Percentiles rank a stretch among this genome's conserved stretches.
Evolutionary conservation across 768 basidiomycete species (phyloP).

Genomic region (Mrakia blollopis): DNA sequence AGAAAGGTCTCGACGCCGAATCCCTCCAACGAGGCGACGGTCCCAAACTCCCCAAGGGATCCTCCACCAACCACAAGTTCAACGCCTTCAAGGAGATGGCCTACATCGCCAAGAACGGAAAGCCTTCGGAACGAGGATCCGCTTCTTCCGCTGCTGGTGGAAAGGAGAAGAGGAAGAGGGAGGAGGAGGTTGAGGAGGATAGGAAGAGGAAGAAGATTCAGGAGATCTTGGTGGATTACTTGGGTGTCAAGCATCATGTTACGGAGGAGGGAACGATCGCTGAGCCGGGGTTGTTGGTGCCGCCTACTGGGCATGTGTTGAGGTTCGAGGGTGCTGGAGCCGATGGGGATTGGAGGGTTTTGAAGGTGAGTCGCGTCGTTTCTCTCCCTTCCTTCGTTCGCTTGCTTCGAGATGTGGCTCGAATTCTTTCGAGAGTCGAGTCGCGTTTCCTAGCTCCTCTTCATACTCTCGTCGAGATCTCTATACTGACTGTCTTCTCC

Average conservation of each 20-base stretch:
- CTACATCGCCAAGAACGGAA: slow-evolving; percentile 37
- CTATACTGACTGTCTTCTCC: background rate
- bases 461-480: background rate
- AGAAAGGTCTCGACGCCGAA: slow-evolving; percentile 64
- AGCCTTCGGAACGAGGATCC: slow-evolving; percentile 37
- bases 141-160: slow-evolving; percentile 37
- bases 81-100: slow-evolving; percentile 45
- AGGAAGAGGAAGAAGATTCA: slow-evolving; percentile 36
- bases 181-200: slow-evolving; percentile 38
- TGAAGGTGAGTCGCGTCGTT: slow-evolving; percentile 41
- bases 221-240: slow-evolving; percentile 40
- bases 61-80: slow-evolving; percentile 37
- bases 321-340: slow-evolving; percentile 42
- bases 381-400: background rate
- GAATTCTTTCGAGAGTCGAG: background rate
- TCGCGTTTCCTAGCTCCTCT: background rate
- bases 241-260: slow-evolving; percentile 39
- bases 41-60: slow-evolving; percentile 3
- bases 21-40: slow-evolving; percentile 35
- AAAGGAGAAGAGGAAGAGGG: slow-evolving; percentile 33
- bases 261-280: slow-evolving; percentile 39
- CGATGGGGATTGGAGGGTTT: slow-evolving; percentile 44
- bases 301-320: slow-evolving; percentile 39
- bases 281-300: slow-evolving; percentile 38
- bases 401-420: no score